Conservation (phyloP, 2,329 filamentous ascomycete genomes). For the Laburnicola sp. region DNA sequence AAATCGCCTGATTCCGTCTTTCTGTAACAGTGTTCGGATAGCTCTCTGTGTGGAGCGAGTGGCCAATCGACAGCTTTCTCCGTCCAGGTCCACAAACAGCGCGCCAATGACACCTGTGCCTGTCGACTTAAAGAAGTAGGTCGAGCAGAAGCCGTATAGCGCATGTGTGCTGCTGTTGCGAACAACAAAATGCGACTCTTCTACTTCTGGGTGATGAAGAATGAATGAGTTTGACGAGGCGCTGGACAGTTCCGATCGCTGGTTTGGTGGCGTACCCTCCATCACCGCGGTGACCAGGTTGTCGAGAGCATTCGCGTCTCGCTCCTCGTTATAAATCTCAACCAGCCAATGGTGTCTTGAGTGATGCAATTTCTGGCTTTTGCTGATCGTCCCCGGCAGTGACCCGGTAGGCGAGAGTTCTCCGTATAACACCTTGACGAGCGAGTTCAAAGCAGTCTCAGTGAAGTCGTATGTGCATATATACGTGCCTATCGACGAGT, state of each 20-base stretch:
- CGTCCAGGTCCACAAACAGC: slow-evolving; percentile 85
- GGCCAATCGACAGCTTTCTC: slow-evolving; percentile 85
- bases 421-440: slow-evolving; percentile 82
- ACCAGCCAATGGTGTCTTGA: slow-evolving; percentile 96
- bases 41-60: slow-evolving; percentile 86
- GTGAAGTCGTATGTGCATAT: slow-evolving; percentile 97
- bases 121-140: slow-evolving; percentile 74
- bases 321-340: slow-evolving; percentile 78
- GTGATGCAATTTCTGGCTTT: slow-evolving; percentile 83
- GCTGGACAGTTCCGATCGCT: slow-evolving; percentile 69
- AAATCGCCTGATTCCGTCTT: slow-evolving; percentile 73
- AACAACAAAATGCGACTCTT: slow-evolving; percentile 87
- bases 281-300: slow-evolving; percentile 73
- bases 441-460: slow-evolving; percentile 81
- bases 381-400: slow-evolving; percentile 73
- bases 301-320: slow-evolving; percentile 74
- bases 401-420: slow-evolving; percentile 63
- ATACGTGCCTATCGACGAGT: slow-evolving; percentile 86
- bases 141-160: slow-evolving; percentile 89
- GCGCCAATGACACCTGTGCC: slow-evolving; percentile 77
- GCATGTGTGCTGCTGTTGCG: slow-evolving; percentile 90
- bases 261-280: slow-evolving; percentile 65
- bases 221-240: slow-evolving; percentile 76
- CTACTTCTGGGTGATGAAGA: slow-evolving; percentile 68
- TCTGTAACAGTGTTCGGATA: slow-evolving; percentile 72